Evolutionary conservation across 768 basidiomycete genomes (phyloP), one percentile per base, ranked within the genome.

Genomic region (Lactifluus hygrophoroides): DNA sequence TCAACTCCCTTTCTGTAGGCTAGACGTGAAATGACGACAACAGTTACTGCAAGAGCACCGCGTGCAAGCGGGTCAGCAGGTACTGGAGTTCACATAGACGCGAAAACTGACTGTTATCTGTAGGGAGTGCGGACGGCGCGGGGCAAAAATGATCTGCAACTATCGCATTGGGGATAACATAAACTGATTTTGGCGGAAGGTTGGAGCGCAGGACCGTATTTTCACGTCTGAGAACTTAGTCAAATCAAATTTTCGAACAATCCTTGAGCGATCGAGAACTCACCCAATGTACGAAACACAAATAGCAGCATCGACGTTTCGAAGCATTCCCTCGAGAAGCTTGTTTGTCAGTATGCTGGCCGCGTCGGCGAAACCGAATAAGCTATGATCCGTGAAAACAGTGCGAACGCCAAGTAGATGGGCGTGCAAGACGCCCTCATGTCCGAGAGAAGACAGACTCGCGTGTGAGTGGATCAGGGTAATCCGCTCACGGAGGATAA

Each of bases 291-390:
- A 89, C 8, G 93, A 95, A 49, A 98, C 96, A 65, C 94, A 97
- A 25, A 98, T 94, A 1, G 90, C 91, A 0, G 87, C 92, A 65
- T 98, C 95, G 0, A 94, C 90, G 68, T 95, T 94, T 58, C 85
- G 81, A 67, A 99, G 74, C 2, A 89, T 86, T 4, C 82, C 93
- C 11, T 83, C 88, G 40, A 98, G 75, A 34, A 99, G 80, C 70
- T 99, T 99, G 75, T 99, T 99, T 5, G 96, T 97, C 63, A 97
- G 75, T 40, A 99, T 95, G 64, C 94, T 94, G 1, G 94, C 94
- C 16, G 96, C 94, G 67, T 97, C 94, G 32, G 91, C 94, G 67
- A 99, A 94, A 1, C 94, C 95, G 65, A 98, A 98, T 27, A 99
- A 72, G 66, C 90, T 93, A 66, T 99, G 95, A 70, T 99, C 96